phyloP scores from a whole-genome alignment of 306 rosid species.

The Macrotyloma uniflorum region DNA sequence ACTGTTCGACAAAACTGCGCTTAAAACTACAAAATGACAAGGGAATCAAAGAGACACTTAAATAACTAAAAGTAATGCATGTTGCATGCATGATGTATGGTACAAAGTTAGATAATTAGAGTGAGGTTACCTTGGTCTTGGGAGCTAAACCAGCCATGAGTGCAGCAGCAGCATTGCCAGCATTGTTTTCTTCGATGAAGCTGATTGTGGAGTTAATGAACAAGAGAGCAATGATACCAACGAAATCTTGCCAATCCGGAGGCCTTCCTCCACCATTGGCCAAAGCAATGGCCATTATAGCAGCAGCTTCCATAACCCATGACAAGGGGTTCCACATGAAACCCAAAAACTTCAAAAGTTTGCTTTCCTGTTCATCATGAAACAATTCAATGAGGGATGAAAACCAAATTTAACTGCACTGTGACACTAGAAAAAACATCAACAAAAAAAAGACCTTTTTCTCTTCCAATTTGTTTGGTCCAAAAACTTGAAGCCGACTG shows the following conservation, averaged over 20 bases:
- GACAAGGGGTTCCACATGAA: conserved; percentile 99
- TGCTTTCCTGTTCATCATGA: conserved; percentile 74
- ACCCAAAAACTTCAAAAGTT: conserved; percentile 83
- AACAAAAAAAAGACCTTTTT: conserved; percentile 57
- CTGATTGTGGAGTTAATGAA: conserved; percentile 95
- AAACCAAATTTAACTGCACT: neutral
- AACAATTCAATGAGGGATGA: neutral
- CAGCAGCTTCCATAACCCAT: conserved; percentile 99
- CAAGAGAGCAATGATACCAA: conserved; percentile 76
- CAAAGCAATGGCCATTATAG: conserved; percentile 92
- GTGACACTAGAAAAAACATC: too few relatives aligned
- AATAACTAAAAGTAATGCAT: neutral
- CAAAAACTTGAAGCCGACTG: conserved; percentile 85
- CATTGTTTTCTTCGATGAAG: conserved; percentile 93
- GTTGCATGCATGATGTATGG: neutral
- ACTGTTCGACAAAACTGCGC: neutral
- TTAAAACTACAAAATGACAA: neutral
- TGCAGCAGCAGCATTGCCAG: conserved; percentile 99
- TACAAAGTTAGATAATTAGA: neutral
- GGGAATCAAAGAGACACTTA: neutral
- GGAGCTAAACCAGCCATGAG: conserved; percentile 99
- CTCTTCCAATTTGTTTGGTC: conserved; percentile 99
- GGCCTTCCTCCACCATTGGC: conserved; percentile 90
- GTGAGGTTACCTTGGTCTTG: conserved; percentile 76
- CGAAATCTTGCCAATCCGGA: conserved; percentile 98